These are phyloP conservation scores for Hymenoscyphus fructigenus DNA, from an alignment of 2,329 filamentous ascomycete species.

Conservation along the genomic window DNA sequence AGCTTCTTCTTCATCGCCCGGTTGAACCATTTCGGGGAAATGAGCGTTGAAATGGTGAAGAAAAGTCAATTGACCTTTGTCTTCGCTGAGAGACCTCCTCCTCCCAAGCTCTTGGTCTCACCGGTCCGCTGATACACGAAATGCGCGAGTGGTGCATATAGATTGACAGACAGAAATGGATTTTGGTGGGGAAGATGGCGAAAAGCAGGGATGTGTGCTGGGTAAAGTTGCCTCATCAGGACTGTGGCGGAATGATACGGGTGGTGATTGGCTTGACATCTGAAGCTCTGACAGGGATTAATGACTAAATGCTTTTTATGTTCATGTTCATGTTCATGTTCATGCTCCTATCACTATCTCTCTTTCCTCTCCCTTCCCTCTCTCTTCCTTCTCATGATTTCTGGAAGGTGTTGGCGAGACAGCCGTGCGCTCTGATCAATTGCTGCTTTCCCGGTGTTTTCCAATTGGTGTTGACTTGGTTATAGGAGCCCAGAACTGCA, in stretches of 20 bases:
- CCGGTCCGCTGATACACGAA: background rate
- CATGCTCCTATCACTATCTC: background rate
- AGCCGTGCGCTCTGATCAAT: background rate
- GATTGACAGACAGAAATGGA: background rate
- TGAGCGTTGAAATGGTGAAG: background rate
- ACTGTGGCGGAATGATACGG: constrained; percentile 3
- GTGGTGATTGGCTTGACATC: background rate
- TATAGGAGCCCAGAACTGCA: background rate
- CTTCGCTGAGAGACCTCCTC: background rate
- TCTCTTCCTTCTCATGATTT: background rate
- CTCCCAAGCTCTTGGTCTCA: background rate
- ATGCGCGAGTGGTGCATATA: background rate
- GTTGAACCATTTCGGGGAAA: constrained; percentile 15
- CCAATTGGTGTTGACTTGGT: background rate
- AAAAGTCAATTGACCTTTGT: constrained; percentile 3
- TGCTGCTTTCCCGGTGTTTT: background rate
- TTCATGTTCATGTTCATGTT: background rate
- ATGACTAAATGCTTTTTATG: constrained; percentile 4
- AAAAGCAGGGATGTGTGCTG: background rate
- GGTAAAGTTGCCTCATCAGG: background rate
- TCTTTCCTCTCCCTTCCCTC: background rate
- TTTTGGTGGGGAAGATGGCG: background rate
- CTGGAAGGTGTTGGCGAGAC: background rate
- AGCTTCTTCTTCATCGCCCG: constrained; percentile 25
- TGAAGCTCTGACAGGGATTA: background rate